Percentiles rank a stretch among this genome's conserved stretches.
These are phyloP conservation scores for Sporothrix brasiliensis DNA, from an alignment of 2,329 filamentous ascomycete genomes.

Conservation along the genomic window DNA sequence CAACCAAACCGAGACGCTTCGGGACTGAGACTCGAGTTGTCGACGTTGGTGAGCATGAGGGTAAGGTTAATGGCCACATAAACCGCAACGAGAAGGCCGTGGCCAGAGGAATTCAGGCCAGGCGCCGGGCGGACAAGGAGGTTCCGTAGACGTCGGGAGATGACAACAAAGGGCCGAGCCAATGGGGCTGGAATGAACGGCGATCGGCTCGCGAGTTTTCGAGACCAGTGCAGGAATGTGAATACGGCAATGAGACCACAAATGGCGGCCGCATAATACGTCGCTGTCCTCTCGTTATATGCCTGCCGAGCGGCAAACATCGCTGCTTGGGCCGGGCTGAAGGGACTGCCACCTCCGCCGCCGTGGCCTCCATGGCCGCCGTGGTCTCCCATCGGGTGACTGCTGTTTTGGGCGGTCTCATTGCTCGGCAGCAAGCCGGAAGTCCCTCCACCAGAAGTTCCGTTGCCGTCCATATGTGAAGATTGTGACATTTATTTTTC, in stretches of 20 bases:
- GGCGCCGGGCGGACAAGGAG: constrained; percentile 41
- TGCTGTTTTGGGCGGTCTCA: not conserved
- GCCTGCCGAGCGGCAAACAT: constrained; percentile 16
- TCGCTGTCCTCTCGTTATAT: constrained; percentile 30
- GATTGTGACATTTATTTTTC: no score
- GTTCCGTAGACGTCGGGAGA: constrained; percentile 39
- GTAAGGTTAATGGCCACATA: constrained; percentile 42
- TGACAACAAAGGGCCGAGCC: constrained; percentile 38
- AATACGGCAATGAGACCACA: constrained; percentile 42
- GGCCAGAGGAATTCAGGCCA: constrained; percentile 43
- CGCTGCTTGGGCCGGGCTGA: not conserved
- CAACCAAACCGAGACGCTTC: constrained; percentile 42
- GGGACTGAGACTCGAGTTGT: constrained; percentile 35
- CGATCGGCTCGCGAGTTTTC: constrained; percentile 36
- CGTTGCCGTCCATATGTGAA: not conserved
- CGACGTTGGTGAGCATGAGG: constrained; percentile 41
- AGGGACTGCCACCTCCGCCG: not conserved
- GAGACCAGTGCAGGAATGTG: constrained; percentile 41
- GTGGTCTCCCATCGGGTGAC: not conserved
- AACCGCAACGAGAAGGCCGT: constrained; percentile 41
- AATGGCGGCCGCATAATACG: constrained; percentile 36
- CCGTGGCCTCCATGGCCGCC: constrained; percentile 6
- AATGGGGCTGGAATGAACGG: constrained; percentile 34
- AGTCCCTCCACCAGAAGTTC: not conserved
- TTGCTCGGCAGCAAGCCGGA: not conserved